These are phyloP conservation scores for Rutstroemia sp. DNA, from an alignment of 2,329 filamentous ascomycete species.

Conservation along the genomic window DNA sequence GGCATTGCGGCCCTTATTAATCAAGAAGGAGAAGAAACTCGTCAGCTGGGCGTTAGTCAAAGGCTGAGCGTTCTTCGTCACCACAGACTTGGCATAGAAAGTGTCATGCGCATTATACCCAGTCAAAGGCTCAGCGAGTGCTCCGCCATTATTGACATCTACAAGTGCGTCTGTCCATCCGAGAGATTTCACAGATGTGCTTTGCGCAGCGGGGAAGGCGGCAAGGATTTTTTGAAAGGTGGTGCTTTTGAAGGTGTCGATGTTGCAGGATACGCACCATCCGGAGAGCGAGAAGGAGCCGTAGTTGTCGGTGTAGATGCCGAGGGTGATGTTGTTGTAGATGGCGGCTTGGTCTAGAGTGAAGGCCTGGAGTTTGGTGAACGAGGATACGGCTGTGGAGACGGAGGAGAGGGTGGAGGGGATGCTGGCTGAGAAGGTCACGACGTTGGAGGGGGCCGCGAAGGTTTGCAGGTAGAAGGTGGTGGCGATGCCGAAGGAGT, in stretches of 20 bases:
- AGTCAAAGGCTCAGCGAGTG: constrained; percentile 11
- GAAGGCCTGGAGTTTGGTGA: constrained; percentile 6
- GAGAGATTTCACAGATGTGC: constrained; percentile 19
- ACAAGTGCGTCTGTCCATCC: constrained; percentile 16
- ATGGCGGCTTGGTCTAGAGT: constrained; percentile 15
- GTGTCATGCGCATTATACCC: constrained; percentile 12
- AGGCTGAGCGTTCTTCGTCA: constrained; percentile 10
- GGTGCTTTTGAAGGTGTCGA: constrained; percentile 31
- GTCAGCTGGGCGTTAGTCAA: not conserved
- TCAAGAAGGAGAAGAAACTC: constrained; percentile 7
- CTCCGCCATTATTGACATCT: constrained; percentile 6
- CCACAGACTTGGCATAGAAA: constrained; percentile 16
- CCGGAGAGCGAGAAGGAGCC: constrained; percentile 30
- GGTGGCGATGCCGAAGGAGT: constrained; percentile 31
- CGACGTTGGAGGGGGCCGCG: constrained; percentile 26
- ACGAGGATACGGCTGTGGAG: not conserved
- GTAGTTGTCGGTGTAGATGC: constrained; percentile 34
- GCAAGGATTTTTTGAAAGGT: constrained; percentile 33
- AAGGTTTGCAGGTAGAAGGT: constrained; percentile 29
- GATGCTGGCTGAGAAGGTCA: constrained; percentile 17
- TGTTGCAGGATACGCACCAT: constrained; percentile 31
- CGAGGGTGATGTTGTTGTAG: constrained; percentile 33
- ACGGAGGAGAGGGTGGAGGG: constrained; percentile 13
- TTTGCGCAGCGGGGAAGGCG: constrained; percentile 23
- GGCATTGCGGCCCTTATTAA: constrained; percentile 6